These are phyloP conservation scores for Ganoderma sinense DNA, from an alignment of 1,284 basidiomycete species.

Conservation along the genomic window DNA sequence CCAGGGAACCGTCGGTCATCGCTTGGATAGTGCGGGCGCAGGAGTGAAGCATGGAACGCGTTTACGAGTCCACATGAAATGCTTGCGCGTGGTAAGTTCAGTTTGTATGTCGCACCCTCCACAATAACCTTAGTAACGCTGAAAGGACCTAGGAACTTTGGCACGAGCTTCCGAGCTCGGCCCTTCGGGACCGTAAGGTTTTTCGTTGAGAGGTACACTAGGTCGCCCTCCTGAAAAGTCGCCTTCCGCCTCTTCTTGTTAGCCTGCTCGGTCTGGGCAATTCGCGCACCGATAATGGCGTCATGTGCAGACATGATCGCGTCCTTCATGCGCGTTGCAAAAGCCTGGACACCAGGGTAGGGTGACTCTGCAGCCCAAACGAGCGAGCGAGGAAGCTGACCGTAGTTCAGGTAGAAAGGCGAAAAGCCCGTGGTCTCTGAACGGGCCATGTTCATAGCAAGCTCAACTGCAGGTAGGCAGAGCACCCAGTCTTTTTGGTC, in stretches of 20 bases:
- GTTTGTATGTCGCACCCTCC: neutral
- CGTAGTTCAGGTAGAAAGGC: conserved; percentile 38
- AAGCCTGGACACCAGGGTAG: conserved; percentile 15
- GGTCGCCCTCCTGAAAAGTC: neutral
- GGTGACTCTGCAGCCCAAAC: conserved; percentile 1
- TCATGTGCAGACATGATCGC: neutral
- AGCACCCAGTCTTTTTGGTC: neutral
- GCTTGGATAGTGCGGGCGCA: neutral
- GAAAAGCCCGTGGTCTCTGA: conserved; percentile 42
- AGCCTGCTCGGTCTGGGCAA: neutral
- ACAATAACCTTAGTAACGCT: neutral
- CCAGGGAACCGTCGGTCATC: neutral
- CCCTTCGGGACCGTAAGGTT: neutral
- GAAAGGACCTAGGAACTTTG: neutral
- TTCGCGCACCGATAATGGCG: neutral
- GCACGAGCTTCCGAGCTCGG: neutral
- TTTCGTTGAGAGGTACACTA: neutral
- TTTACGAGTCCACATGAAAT: neutral
- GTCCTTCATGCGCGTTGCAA: neutral
- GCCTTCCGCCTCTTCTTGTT: neutral
- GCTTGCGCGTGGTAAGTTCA: neutral
- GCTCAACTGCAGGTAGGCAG: neutral
- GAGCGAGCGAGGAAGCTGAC: conserved; percentile 17
- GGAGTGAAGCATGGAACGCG: neutral
- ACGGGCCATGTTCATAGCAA: conserved; percentile 21